phyloP scores from a whole-genome alignment of 345 rosid species.

The Eucalyptus microcorys region DNA sequence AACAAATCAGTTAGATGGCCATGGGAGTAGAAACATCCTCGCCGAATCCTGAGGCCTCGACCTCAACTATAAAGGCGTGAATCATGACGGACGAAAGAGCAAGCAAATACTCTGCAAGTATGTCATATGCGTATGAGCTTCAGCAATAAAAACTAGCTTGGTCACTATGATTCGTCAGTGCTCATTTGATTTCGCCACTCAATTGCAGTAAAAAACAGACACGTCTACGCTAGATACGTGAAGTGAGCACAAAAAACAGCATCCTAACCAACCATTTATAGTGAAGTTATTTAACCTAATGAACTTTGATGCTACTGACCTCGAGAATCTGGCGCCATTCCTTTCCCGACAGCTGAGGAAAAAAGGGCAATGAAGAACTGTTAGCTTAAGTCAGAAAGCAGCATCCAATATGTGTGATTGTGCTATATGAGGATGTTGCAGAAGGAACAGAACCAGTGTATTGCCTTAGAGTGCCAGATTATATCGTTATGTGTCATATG shows the following conservation, averaged over 20 bases:
- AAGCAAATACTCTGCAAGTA: slow-evolving; percentile 34
- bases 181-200: slow-evolving; percentile 1
- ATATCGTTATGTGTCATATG: background rate
- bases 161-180: background rate
- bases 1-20: slow-evolving; percentile 35
- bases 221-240: background rate
- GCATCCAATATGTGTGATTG: background rate
- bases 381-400: background rate
- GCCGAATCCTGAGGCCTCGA: slow-evolving; percentile 24
- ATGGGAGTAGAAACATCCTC: slow-evolving; percentile 35
- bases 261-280: background rate
- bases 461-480: background rate
- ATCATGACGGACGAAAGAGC: slow-evolving; percentile 31
- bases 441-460: background rate
- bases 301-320: slow-evolving; percentile 20
- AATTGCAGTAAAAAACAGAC: background rate
- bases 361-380: background rate
- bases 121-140: slow-evolving; percentile 25
- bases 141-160: background rate
- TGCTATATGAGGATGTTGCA: background rate
- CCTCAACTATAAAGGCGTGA: slow-evolving; percentile 40
- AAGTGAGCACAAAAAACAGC: background rate
- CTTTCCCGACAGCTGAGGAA: slow-evolving; percentile 46
- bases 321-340: slow-evolving; percentile 79
- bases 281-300: background rate